Evolutionary conservation across 2,329 filamentous ascomycete species (phyloP).

Genomic region (Diaporthe sp.): DNA sequence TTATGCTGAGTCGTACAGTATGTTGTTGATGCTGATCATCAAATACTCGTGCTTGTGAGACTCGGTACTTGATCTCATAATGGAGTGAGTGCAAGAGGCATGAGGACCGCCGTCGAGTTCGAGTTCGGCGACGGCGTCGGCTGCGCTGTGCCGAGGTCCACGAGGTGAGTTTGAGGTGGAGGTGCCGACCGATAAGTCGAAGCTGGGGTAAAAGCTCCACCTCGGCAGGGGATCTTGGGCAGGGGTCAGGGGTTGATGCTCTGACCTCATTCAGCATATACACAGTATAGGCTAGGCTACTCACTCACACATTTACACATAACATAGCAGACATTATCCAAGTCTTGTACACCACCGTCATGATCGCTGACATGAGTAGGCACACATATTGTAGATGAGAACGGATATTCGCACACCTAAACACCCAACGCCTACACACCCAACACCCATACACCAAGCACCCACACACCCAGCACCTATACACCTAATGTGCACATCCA

Average conservation of each 20-base stretch:
- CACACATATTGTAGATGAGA: not conserved
- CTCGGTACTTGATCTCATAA: not conserved
- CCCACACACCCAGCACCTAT: too few species aligned
- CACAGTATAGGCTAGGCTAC: too few species aligned
- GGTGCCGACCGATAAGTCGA: not conserved
- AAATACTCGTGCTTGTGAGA: too few species aligned
- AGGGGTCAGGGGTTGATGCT: slow-evolving; percentile 3
- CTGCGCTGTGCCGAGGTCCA: slow-evolving; percentile 9
- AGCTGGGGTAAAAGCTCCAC: slow-evolving; percentile 24
- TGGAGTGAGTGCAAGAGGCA: not conserved
- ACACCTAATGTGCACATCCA: too few species aligned
- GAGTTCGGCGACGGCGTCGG: not conserved
- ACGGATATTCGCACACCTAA: too few species aligned
- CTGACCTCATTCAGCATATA: not conserved
- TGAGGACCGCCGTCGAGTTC: not conserved
- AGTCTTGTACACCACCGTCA: not conserved
- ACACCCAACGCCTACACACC: too few species aligned
- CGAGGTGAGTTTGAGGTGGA: not conserved
- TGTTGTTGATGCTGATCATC: too few species aligned
- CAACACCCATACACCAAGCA: too few species aligned
- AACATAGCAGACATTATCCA: too few species aligned
- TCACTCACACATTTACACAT: too few species aligned
- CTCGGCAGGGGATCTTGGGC: not conserved
- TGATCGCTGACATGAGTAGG: not conserved
- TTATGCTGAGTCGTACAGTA: not conserved